These are phyloP conservation scores for Podila epigama DNA, from an alignment of 192 early-diverging fungal species.

Conservation along the genomic window DNA sequence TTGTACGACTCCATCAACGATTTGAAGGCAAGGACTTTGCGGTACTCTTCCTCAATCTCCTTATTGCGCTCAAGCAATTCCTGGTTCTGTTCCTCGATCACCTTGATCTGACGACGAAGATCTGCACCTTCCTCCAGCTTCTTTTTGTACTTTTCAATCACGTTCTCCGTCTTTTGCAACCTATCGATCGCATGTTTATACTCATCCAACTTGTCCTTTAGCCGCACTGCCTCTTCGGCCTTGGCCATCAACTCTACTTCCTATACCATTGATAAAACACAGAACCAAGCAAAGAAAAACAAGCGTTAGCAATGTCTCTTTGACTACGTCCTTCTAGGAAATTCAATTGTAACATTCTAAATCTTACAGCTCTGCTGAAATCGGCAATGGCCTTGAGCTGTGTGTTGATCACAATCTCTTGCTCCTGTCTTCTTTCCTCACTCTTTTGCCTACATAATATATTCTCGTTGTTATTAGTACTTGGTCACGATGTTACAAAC, in stretches of 20 bases:
- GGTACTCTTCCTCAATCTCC: conserved; percentile 88
- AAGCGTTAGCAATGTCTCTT: background rate
- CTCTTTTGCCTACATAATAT: conserved; percentile 80
- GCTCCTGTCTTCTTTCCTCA: conserved; percentile 76
- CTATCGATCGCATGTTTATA: conserved; percentile 91
- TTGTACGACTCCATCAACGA: conserved; percentile 89
- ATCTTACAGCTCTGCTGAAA: conserved; percentile 63
- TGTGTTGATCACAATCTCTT: conserved; percentile 66
- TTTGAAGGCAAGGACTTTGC: conserved; percentile 78
- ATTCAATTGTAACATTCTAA: background rate
- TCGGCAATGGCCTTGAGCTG: conserved; percentile 71
- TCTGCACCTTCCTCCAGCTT: conserved; percentile 90
- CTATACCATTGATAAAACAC: conserved; percentile 11
- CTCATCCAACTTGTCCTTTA: conserved; percentile 94
- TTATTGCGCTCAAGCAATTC: conserved; percentile 73
- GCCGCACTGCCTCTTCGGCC: conserved; percentile 71
- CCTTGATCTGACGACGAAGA: conserved; percentile 79
- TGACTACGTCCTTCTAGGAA: background rate
- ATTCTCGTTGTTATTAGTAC: too few relatives aligned
- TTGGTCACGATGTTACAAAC: too few relatives aligned
- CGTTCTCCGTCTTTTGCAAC: conserved; percentile 90
- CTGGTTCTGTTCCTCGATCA: conserved; percentile 79
- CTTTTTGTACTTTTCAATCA: conserved; percentile 97
- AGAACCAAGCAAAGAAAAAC: background rate
- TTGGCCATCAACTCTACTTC: conserved; percentile 63